Base-by-base conservation (phyloP, 768 basidiomycete genomes). In the Tephrocybe sp. region DNA sequence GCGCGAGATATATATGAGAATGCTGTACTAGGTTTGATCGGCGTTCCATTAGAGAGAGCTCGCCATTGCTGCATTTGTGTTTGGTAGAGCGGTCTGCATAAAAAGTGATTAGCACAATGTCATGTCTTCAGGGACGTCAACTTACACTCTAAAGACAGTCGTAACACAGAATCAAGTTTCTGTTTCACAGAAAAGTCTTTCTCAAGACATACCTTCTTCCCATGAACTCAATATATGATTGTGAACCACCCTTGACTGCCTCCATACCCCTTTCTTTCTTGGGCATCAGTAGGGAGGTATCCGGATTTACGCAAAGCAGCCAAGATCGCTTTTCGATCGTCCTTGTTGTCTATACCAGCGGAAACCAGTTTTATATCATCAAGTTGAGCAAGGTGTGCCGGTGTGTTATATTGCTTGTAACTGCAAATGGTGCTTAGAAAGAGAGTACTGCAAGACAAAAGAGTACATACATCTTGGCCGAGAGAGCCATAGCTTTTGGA, bases 171-270 rank as follows among this genome's bases (percentile, higher is more conserved):
- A 29, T 29, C 11, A 29, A 29, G 27, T 5, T 29, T 5, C n/a
- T n/a, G n/a, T n/a, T 29, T 5, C 27, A 5, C 27, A 11, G 11
- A 29, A 29, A 29, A 29, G 5, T 5, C 27, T 11, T 29, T 29
- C 23, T 46, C 22, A 15, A 42, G 39, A 47, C 65, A 57, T 40
- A 83, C 84, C 83, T 76, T 66, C 79, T 74, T 43, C 91, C 87
- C 80, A 97, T 87, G 21, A 97, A 69, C 56, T 94, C 89, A 10
- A 91, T 84, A 58, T 88, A 92, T 1, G 91, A 89, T 63, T 94
- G 91, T 2, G 83, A 73, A 27, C 82, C 85, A 43, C 69, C 73
- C 45, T 69, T 68, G 7, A 65, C 65, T 3, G 79, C 80, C 56
- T 86, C 84, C 53, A 74, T 73, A 24, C 77, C 78, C 52, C 72